Percentiles rank a stretch among this genome's conserved stretches.
phyloP scores from a whole-genome alignment of 108 stramenopile genomes.

The Fistulifera solaris region DNA sequence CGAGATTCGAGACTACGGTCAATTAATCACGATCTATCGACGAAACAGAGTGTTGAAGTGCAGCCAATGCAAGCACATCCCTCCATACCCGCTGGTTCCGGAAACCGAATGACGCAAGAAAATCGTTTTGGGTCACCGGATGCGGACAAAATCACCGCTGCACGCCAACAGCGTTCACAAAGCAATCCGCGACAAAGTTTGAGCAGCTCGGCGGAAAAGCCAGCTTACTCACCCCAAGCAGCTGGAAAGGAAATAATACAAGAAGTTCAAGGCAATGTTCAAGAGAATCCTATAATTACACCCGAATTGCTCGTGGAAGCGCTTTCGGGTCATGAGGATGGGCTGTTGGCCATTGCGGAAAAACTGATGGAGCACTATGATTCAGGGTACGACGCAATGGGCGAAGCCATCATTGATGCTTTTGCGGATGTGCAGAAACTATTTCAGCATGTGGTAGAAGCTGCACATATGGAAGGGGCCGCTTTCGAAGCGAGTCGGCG shows the following conservation, averaged over 20 bases:
- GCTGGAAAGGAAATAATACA: not conserved
- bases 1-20: no score
- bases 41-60: no score
- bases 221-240: not conserved
- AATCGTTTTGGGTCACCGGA: not conserved
- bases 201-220: slow-evolving; percentile 1
- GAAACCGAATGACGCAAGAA: not conserved
- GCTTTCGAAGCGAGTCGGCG: slow-evolving; percentile 65
- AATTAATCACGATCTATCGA: no score
- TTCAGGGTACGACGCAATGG: slow-evolving; percentile 81
- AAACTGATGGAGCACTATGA: slow-evolving; percentile 79
- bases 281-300: slow-evolving; percentile 40
- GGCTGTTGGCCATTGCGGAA: slow-evolving; percentile 79
- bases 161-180: not conserved
- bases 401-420: slow-evolving; percentile 79
- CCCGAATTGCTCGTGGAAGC: slow-evolving; percentile 83
- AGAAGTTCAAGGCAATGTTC: no score
- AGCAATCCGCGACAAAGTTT: not conserved
- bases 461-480: slow-evolving; percentile 88
- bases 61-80: no score
- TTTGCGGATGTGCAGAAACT: slow-evolving; percentile 81
- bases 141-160: not conserved
- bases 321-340: slow-evolving; percentile 80
- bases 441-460: slow-evolving; percentile 85
- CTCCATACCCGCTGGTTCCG: not conserved